These are phyloP conservation scores for Rhinocladiella similis DNA, from an alignment of 2,329 filamentous ascomycete species.

Conservation along the genomic window DNA sequence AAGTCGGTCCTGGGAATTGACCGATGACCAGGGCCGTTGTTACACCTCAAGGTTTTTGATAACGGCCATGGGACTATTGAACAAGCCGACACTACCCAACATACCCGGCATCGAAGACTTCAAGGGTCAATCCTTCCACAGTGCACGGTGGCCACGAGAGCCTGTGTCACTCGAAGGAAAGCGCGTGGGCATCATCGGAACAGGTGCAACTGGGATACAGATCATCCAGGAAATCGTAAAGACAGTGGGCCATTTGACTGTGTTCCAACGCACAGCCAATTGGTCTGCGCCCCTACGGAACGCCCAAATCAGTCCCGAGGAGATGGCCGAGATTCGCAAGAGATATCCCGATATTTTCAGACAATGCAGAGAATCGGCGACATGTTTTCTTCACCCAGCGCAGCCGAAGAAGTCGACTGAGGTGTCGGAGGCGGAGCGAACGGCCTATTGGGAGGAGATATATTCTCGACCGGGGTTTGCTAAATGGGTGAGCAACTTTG, in stretches of 20 bases:
- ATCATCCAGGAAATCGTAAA: slow-evolving; percentile 61
- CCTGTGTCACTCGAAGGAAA: slow-evolving; percentile 58
- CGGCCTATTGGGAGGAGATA: slow-evolving; percentile 49
- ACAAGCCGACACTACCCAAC: slow-evolving; percentile 59
- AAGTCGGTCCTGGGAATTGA: slow-evolving; percentile 43
- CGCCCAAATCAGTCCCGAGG: slow-evolving; percentile 46
- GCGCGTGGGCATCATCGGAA: slow-evolving; percentile 62
- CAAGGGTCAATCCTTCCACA: slow-evolving; percentile 50
- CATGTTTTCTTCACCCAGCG: slow-evolving; percentile 61
- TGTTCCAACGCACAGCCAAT: slow-evolving; percentile 66
- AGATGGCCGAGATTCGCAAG: slow-evolving; percentile 44
- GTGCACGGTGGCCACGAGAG: slow-evolving; percentile 55
- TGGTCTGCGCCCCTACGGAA: slow-evolving; percentile 62
- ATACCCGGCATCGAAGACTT: slow-evolving; percentile 60
- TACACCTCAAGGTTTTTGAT: slow-evolving; percentile 46
- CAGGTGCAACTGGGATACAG: slow-evolving; percentile 64
- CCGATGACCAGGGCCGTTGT: slow-evolving; percentile 39
- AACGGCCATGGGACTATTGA: slow-evolving; percentile 51
- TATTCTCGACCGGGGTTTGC: slow-evolving; percentile 56
- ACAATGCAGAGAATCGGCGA: slow-evolving; percentile 49
- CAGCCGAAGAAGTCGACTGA: slow-evolving; percentile 42
- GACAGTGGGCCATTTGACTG: slow-evolving; percentile 49
- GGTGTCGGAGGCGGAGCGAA: slow-evolving; percentile 29
- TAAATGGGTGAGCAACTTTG: slow-evolving; percentile 54
- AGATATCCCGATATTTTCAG: slow-evolving; percentile 15